Conservation (phyloP, 2,329 filamentous ascomycete species). For the Phialophora chinensis region DNA sequence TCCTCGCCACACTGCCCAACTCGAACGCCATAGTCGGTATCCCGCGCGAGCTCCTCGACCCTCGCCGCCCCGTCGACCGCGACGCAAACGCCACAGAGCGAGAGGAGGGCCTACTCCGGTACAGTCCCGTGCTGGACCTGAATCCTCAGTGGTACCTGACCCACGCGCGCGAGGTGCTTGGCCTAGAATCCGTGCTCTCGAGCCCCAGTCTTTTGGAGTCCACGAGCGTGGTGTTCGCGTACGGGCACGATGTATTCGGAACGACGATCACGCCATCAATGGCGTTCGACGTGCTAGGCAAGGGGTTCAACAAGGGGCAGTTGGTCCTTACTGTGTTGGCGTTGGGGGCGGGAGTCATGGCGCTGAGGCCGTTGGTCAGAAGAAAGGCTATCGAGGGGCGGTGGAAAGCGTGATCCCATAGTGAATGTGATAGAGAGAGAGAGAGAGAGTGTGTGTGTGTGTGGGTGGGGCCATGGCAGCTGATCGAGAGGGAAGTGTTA, state of each 20-base stretch:
- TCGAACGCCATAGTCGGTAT: constrained; percentile 78
- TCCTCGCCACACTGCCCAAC: constrained; percentile 78
- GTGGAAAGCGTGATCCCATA: constrained; percentile 33
- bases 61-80: constrained; percentile 81
- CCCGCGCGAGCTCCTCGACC: constrained; percentile 78
- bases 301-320: constrained; percentile 89
- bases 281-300: constrained; percentile 89
- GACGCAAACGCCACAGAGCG: constrained; percentile 79
- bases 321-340: constrained; percentile 83
- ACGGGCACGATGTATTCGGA: constrained; percentile 83
- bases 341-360: constrained; percentile 74
- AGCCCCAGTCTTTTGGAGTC: constrained; percentile 84
- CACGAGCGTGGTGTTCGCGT: constrained; percentile 87
- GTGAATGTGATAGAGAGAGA: neutral
- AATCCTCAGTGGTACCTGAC: constrained; percentile 81
- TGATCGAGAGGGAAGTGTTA: neutral
- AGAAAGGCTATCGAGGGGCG: constrained; percentile 38
- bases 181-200: constrained; percentile 74
- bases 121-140: constrained; percentile 78
- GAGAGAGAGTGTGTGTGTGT: neutral
- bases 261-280: constrained; percentile 85
- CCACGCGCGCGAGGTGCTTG: constrained; percentile 81
- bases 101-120: constrained; percentile 81
- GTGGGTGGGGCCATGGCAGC: neutral
- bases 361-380: constrained; percentile 84